Base-by-base conservation (phyloP, 805 yeast genomes). In the Barnettozyma californica region DNA sequence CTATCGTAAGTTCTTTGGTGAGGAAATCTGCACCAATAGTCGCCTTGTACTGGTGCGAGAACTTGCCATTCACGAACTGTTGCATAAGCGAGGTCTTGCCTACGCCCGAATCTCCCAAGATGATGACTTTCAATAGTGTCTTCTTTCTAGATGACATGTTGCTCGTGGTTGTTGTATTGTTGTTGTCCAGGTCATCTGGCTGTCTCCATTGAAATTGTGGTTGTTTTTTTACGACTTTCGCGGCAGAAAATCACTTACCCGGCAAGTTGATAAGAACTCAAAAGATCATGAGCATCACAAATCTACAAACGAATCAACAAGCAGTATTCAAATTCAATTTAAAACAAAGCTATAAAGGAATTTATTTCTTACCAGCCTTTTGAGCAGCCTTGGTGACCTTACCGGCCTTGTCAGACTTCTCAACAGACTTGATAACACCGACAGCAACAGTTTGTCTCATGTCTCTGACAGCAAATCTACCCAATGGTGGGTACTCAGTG, bases 391-490 rank as follows among this genome's bases (percentile, higher is more conserved):
- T 88, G 90, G 96, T 87, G 68, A 87, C 94, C 90, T 88, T 87
- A 77, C 89, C 91, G 68, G 89, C 87, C 69, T 75, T 77, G 76
- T 81, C 84, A 62, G 87, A 69, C 86, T 89, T 89, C 69, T 80
- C 95, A 66, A 89, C 96, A 59, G 89, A 75, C 85, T 90, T 90
- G 92, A 90, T 87, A 73, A 91, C 97, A 91, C 97, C 97, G 74
- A 91, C 97, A 73, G 97, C 97, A 68, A 91, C 97, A 67, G 97
- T 91, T 80, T 90, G 97, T 87, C 97, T 87, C 97, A 90, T 90
- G 80, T 90, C 97, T 87, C 97, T 91, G 83, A 90, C 97, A 73
- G 92, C 92, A 80, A 91, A 84, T 86, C 98, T 89, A 81, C 96
- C 94, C 75, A 92, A 77, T 81, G 96, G 98, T 74, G 95, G 97